These are phyloP conservation scores for Hevea brasiliensis DNA, from an alignment of 345 rosid genomes.

Conservation along the genomic window DNA sequence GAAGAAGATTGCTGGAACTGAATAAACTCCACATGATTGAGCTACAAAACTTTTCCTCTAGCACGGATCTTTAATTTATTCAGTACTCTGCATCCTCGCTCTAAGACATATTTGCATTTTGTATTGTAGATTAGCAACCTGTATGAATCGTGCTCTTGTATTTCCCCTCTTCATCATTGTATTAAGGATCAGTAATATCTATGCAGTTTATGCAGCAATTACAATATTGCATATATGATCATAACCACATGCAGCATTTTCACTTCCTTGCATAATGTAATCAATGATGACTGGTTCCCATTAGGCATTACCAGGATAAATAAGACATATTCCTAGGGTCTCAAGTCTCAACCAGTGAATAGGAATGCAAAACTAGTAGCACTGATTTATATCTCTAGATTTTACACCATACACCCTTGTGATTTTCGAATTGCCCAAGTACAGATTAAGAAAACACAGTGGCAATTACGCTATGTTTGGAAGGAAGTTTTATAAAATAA, in stretches of 20 bases:
- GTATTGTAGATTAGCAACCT: slow-evolving; percentile 24
- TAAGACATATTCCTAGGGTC: no score
- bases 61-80: slow-evolving; percentile 25
- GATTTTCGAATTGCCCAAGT: no score
- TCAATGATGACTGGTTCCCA: no score
- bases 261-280: not conserved
- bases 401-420: no score
- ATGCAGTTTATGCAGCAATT: not conserved
- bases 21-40: slow-evolving; percentile 37
- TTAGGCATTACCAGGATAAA: no score
- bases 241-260: not conserved
- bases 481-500: no score
- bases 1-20: slow-evolving; percentile 93
- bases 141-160: slow-evolving; percentile 12
- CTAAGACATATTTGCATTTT: slow-evolving; percentile 30
- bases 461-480: no score
- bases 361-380: no score
- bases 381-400: no score
- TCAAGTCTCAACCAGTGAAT: no score
- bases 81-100: slow-evolving; percentile 21
- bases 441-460: no score
- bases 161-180: slow-evolving; percentile 13
- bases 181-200: slow-evolving; percentile 14
- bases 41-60: not conserved
- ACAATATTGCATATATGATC: not conserved